Conservation (phyloP, 768 basidiomycete genomes). For the Suillus subalutaceus region DNA sequence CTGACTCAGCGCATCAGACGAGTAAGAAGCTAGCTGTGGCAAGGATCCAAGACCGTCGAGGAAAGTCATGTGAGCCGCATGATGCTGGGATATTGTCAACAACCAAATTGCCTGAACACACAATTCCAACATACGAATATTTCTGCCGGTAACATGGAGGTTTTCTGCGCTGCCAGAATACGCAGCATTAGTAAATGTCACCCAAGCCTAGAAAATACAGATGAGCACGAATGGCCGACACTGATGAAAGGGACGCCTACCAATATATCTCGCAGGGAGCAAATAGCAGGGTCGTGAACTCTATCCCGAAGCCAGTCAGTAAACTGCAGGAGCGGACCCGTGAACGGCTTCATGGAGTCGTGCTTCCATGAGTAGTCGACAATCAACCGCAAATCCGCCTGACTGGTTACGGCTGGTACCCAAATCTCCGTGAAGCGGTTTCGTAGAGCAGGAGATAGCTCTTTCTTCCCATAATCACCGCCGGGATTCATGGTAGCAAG, state of each 20-base stretch:
- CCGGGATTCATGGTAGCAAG: conserved; percentile 99
- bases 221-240: conserved; percentile 1
- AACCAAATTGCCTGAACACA: neutral
- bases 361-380: conserved; percentile 69
- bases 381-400: conserved; percentile 77
- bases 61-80: conserved; percentile 91
- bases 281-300: conserved; percentile 63
- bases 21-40: conserved; percentile 70
- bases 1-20: conserved; percentile 56
- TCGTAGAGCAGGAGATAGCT: conserved; percentile 92
- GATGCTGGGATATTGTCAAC: conserved; percentile 58
- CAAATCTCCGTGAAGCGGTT: conserved; percentile 99
- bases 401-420: conserved; percentile 84
- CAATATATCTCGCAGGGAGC: conserved; percentile 86
- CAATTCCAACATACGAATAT: conserved; percentile 65
- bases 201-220: conserved; percentile 72
- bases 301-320: conserved; percentile 73
- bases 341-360: conserved; percentile 55
- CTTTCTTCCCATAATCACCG: conserved; percentile 99
- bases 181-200: conserved; percentile 78
- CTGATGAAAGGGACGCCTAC: conserved; percentile 45
- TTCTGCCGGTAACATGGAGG: conserved; percentile 41
- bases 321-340: conserved; percentile 71
- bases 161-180: conserved; percentile 34
- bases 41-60: conserved; percentile 86